Evolutionary conservation across 2,329 filamentous ascomycete species (phyloP).

Genomic region (Cryphonectria nitschkei): DNA sequence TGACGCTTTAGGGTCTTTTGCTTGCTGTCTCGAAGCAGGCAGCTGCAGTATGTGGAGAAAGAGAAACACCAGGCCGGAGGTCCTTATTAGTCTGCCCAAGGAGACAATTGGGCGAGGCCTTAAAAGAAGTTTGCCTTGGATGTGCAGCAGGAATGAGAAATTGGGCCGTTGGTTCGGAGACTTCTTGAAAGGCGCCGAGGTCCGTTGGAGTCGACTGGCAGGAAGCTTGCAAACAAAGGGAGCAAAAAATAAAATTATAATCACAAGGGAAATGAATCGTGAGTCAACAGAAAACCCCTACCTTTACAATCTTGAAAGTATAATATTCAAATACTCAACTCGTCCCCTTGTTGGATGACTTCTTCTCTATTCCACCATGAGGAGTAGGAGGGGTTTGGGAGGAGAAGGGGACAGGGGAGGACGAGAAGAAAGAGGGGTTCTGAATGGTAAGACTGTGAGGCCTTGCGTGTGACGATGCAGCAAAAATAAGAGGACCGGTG

Average conservation of each 20-base stretch:
- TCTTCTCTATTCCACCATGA: slow-evolving; percentile 2
- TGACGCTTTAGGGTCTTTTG: neutral
- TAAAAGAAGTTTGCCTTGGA: neutral
- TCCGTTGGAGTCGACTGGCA: neutral
- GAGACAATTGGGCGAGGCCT: neutral
- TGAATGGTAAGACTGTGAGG: neutral
- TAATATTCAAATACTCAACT: neutral
- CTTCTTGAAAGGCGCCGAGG: slow-evolving; percentile 15
- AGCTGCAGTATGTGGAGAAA: neutral
- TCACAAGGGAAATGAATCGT: neutral
- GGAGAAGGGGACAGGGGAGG: neutral
- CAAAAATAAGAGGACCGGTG: neutral
- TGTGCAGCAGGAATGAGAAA: neutral
- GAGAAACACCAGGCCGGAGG: neutral
- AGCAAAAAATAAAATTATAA: neutral
- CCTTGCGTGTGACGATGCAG: neutral
- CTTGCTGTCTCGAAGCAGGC: neutral
- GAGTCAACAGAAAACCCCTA: neutral
- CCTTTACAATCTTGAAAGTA: neutral
- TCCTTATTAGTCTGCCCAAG: neutral
- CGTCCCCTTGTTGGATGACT: neutral
- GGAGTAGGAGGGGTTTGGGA: neutral
- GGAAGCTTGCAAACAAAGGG: neutral
- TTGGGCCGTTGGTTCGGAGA: slow-evolving; percentile 4
- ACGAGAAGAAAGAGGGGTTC: neutral